Percentiles rank a stretch among this genome's conserved stretches.
Evolutionary conservation across 116 monocot species (phyloP).

Genomic region (Trichopus zeylanicus): DNA sequence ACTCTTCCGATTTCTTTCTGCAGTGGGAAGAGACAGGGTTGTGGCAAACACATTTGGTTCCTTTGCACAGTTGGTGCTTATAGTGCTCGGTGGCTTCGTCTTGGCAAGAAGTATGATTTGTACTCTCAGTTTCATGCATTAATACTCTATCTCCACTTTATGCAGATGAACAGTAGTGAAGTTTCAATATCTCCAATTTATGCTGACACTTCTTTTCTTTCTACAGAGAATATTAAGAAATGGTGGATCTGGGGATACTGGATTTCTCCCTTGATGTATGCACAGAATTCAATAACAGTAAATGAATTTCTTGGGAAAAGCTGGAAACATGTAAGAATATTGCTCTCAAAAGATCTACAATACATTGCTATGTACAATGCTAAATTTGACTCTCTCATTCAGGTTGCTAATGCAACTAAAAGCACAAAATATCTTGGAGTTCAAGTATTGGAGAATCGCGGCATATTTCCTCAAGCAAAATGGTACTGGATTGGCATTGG

Average conservation of each 20-base stretch:
- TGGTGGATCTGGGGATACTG: constrained; percentile 78
- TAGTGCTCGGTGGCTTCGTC: constrained; percentile 43
- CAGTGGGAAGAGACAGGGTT: constrained; percentile 25
- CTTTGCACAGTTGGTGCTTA: constrained; percentile 21
- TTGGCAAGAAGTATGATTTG: constrained; percentile 24
- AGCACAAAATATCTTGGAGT: constrained; percentile 29
- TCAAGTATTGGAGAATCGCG: constrained; percentile 28
- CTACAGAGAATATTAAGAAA: constrained; percentile 43
- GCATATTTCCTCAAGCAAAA: constrained; percentile 37
- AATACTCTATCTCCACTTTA: no score
- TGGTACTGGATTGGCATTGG: constrained; percentile 72
- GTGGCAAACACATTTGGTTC: constrained; percentile 31
- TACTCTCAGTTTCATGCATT: no score
- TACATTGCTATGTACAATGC: neutral
- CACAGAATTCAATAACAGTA: constrained; percentile 40
- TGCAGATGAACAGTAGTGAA: no score
- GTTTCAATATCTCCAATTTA: no score
- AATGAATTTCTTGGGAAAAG: constrained; percentile 64
- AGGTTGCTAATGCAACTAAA: neutral
- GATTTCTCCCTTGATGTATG: constrained; percentile 62
- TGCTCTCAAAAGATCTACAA: neutral
- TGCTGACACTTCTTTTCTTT: neutral
- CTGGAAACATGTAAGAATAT: constrained; percentile 22
- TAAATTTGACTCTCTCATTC: neutral
- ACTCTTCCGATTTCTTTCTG: constrained; percentile 34